These are phyloP conservation scores for Aspergillus quadricinctus DNA, from an alignment of 2,329 filamentous ascomycete genomes.

Conservation along the genomic window DNA sequence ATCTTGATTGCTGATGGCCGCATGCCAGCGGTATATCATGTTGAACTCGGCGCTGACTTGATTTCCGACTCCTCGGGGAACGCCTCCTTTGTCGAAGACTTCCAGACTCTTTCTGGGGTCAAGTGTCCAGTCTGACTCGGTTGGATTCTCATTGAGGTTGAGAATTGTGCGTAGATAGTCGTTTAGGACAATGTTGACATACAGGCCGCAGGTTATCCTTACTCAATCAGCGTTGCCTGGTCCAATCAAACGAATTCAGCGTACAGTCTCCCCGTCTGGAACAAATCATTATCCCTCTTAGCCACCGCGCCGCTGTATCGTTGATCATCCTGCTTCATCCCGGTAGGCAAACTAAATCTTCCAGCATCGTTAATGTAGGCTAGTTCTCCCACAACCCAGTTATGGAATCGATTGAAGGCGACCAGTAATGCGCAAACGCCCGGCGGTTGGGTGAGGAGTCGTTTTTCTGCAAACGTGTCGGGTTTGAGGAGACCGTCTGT, in stretches of 20 bases:
- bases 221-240: background rate
- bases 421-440: constrained; percentile 31
- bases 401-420: constrained; percentile 38
- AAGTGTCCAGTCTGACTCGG: constrained; percentile 4
- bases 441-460: constrained; percentile 30
- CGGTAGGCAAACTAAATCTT: constrained; percentile 18
- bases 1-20: constrained; percentile 41
- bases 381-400: constrained; percentile 34
- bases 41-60: constrained; percentile 52
- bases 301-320: constrained; percentile 34
- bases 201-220: constrained; percentile 27
- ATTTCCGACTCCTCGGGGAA: constrained; percentile 45
- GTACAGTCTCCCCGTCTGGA: constrained; percentile 29
- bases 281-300: constrained; percentile 33
- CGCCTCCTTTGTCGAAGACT: constrained; percentile 16
- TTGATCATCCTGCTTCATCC: constrained; percentile 14
- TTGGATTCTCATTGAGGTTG: constrained; percentile 18
- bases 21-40: constrained; percentile 51
- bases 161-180: constrained; percentile 31
- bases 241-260: background rate
- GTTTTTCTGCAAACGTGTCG: constrained; percentile 31
- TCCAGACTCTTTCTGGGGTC: background rate
- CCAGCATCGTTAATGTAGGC: constrained; percentile 42
- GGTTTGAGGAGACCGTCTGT: constrained; percentile 37
- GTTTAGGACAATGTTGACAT: constrained; percentile 32